phyloP scores from a whole-genome alignment of 148 eudicot genomes.

The Rheum nobile region DNA sequence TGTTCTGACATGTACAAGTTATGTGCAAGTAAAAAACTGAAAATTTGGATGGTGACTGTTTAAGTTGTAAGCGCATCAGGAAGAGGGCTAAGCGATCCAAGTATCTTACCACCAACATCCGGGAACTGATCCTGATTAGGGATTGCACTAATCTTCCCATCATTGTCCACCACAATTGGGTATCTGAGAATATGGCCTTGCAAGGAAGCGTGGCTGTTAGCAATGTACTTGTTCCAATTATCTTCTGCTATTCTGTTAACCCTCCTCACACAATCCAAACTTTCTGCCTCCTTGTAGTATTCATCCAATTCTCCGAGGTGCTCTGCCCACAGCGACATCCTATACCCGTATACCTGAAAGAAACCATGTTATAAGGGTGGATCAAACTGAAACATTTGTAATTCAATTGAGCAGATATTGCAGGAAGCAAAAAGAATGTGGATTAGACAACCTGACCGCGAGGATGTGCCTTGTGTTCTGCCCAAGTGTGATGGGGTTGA shows the following conservation, averaged over 20 bases:
- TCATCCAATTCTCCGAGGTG: conserved; percentile 40
- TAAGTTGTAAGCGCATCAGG: conserved; percentile 51
- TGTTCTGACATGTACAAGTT: conserved; percentile 4
- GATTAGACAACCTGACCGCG: conserved; percentile 46
- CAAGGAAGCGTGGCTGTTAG: conserved; percentile 23
- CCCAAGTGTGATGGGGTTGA: conserved; percentile 56
- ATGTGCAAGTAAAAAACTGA: not conserved
- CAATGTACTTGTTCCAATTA: conserved; percentile 39
- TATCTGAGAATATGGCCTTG: conserved; percentile 48
- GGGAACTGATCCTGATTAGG: conserved; percentile 36
- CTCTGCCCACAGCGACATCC: conserved; percentile 71
- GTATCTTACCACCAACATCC: conserved; percentile 47
- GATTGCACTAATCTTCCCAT: conserved; percentile 30
- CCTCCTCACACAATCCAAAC: conserved; percentile 23
- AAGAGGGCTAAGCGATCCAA: conserved; percentile 34
- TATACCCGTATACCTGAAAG: conserved; percentile 46
- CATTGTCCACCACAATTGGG: conserved; percentile 23
- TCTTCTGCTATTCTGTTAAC: conserved; percentile 36
- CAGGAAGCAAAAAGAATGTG: too few relatives aligned
- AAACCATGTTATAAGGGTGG: not conserved
- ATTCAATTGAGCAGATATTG: not conserved
- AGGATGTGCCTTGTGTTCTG: conserved; percentile 31
- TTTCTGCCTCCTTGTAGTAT: conserved; percentile 30
- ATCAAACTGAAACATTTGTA: not conserved
- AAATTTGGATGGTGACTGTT: conserved; percentile 1